phyloP scores from a whole-genome alignment of 2,329 filamentous ascomycete genomes.

The Xylaria sp. region DNA sequence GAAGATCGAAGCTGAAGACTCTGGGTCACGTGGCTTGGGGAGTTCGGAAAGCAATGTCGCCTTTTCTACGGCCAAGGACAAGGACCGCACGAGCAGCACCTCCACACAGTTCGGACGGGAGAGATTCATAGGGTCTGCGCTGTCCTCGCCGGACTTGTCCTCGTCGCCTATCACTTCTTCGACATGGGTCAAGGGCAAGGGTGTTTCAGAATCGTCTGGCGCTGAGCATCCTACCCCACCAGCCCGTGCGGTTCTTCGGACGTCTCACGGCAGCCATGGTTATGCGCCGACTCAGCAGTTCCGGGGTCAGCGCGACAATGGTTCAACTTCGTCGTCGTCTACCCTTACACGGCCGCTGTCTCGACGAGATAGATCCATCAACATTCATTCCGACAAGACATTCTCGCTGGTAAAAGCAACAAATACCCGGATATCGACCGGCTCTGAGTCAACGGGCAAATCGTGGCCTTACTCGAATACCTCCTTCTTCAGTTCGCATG shows the following conservation, averaged over 20 bases:
- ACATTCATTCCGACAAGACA: conserved; percentile 67
- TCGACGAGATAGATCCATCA: conserved; percentile 59
- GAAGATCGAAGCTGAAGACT: conserved; percentile 48
- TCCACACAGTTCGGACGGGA: conserved; percentile 45
- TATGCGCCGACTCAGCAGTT: conserved; percentile 51
- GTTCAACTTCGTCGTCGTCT: conserved; percentile 39
- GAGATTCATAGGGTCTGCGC: conserved; percentile 50
- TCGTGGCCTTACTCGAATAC: conserved; percentile 58
- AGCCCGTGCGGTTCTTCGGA: conserved; percentile 52
- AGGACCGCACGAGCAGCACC: conserved; percentile 37
- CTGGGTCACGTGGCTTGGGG: conserved; percentile 40
- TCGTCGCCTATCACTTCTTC: conserved; percentile 52
- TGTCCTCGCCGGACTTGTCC: conserved; percentile 51
- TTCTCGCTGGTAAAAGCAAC: conserved; percentile 59
- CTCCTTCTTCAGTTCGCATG: conserved; percentile 62
- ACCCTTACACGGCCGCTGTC: conserved; percentile 51
- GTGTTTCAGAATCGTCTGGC: conserved; percentile 58
- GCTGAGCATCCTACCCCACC: conserved; percentile 51
- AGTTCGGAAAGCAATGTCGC: conserved; percentile 36
- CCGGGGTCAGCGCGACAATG: conserved; percentile 42
- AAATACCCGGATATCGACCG: conserved; percentile 43
- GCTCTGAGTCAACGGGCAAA: conserved; percentile 52
- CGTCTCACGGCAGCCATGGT: conserved; percentile 53
- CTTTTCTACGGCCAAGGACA: conserved; percentile 37
- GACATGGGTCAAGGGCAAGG: conserved; percentile 52